These are phyloP conservation scores for Blastobotrys muscicola DNA, from an alignment of 805 yeast species.

Conservation along the genomic window DNA sequence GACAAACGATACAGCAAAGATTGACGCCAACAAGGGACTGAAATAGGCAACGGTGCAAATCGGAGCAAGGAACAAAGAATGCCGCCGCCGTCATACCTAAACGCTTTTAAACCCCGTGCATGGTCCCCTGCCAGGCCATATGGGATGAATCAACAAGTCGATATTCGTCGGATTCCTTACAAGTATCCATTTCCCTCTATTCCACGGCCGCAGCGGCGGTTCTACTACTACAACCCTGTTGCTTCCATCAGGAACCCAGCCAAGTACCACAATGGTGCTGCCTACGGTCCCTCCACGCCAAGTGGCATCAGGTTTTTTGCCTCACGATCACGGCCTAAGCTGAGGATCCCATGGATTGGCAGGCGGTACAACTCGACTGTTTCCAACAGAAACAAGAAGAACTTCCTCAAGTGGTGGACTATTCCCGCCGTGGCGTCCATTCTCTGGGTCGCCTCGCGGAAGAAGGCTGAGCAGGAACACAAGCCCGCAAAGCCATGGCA, in stretches of 20 bases:
- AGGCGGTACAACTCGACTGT: conserved; percentile 1
- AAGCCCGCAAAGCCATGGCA: conserved; percentile 74
- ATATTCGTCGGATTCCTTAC: conserved; percentile 2
- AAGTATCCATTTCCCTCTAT: conserved; percentile 17
- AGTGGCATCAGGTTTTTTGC: conserved; percentile 3
- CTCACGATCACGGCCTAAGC: not conserved
- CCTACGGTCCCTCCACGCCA: conserved; percentile 5
- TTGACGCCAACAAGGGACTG: not conserved
- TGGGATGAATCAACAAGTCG: not conserved
- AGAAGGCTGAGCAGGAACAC: conserved; percentile 7
- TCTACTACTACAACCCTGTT: conserved; percentile 18
- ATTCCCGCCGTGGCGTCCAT: conserved; percentile 20
- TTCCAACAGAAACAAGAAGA: conserved; percentile 4
- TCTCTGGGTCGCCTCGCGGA: conserved; percentile 15
- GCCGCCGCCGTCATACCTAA: not conserved
- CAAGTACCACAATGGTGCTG: too few species aligned
- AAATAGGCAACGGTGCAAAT: not conserved
- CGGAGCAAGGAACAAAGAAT: not conserved
- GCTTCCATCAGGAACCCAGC: conserved; percentile 9
- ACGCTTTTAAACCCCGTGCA: conserved; percentile 1
- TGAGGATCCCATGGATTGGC: not conserved
- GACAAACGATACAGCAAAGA: too few species aligned
- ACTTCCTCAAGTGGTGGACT: conserved; percentile 18
- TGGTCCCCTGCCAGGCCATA: conserved; percentile 1
- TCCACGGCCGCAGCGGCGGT: conserved; percentile 18